Base-by-base conservation (phyloP, 73 alveolate species). In the Symbiodinium pilosum region DNA sequence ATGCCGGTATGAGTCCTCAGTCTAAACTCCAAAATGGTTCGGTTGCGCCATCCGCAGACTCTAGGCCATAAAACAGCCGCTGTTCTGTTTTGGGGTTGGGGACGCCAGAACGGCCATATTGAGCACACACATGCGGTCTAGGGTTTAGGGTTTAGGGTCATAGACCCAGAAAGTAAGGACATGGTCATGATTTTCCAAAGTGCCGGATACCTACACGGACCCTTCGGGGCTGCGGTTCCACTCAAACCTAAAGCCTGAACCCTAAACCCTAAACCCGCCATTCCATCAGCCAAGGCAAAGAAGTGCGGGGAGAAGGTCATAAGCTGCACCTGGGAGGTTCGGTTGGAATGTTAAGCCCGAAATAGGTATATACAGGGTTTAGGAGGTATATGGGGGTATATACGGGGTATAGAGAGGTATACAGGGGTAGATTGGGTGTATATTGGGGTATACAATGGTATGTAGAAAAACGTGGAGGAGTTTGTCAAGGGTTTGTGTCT, bases 251-350 rank as follows among this genome's bases (percentile, higher is more conserved):
- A 47, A 47, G 24, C 64, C 64, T 8, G 16, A 47, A 47, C 64
- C 64, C 64, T 47, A 47, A 47, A 47, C 64, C 64, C 64, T 47
- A 47, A 47, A 47, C 16, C 64, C 64, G 8, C 8, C 24, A 47
- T 16, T 16, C 73, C 32, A 56, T 16, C 26, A 56, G 73, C 73
- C 73, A 56, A 56, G 75, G 75, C 75, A 56, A 56, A 56, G 75
- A 56, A 56, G 75, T 56, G 75, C 75, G 75, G 75, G 75, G 75
- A 56, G 75, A 56, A 56, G 75, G 75, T 56, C 38, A 34, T 56
- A 34, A 56, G 75, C 2, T 56, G 75, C 75, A 56, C 38, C 75
- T 56, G 75, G 75, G 38, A 56, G 75, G 75, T 34, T 5, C 32
- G 75, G 75, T 51, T 51, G 28, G 28, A 1, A 56, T 56, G 75